A percentile compares a stretch with the other conserved stretches of the same genome.
Evolutionary conservation across 2,329 filamentous ascomycete species (phyloP).

Genomic region (Fusarium piperis): DNA sequence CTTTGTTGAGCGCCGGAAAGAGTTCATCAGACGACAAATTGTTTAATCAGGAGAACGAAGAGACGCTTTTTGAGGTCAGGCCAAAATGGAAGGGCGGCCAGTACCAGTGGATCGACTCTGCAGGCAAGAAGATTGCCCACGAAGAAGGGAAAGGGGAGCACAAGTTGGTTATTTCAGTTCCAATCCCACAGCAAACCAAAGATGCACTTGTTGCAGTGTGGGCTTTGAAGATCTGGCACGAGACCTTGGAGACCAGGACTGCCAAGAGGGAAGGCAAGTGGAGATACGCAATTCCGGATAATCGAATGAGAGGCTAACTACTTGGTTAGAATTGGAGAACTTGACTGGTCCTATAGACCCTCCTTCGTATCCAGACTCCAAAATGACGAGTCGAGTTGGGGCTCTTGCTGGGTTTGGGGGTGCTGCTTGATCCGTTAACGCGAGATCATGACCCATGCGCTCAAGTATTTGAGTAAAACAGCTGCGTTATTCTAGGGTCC

Average conservation of each 20-base stretch:
- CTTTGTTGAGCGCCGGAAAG: slow-evolving; percentile 9
- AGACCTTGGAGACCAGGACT: background rate
- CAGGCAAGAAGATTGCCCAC: background rate
- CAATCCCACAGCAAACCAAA: background rate
- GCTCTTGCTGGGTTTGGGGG: background rate
- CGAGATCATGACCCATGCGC: background rate
- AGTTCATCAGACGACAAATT: slow-evolving; percentile 6
- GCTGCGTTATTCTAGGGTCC: too few relatives aligned
- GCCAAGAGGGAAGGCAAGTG: background rate
- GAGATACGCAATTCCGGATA: accelerated
- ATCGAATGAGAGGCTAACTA: background rate
- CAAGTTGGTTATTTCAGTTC: background rate
- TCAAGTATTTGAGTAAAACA: background rate
- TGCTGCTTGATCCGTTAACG: background rate
- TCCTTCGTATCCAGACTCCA: background rate
- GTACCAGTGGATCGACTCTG: slow-evolving; percentile 17
- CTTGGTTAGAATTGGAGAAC: background rate
- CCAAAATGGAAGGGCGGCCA: background rate
- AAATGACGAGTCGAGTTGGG: background rate
- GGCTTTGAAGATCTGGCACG: slow-evolving; percentile 25
- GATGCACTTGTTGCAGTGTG: slow-evolving; percentile 22
- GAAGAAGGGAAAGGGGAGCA: background rate
- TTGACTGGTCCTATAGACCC: background rate
- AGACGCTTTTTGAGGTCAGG: slow-evolving; percentile 11
- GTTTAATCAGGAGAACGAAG: slow-evolving; percentile 1